A percentile compares a stretch with the other conserved stretches of the same genome.
Evolutionary conservation across 257 asterid species (phyloP).

Genomic region (Eustoma russellianum): DNA sequence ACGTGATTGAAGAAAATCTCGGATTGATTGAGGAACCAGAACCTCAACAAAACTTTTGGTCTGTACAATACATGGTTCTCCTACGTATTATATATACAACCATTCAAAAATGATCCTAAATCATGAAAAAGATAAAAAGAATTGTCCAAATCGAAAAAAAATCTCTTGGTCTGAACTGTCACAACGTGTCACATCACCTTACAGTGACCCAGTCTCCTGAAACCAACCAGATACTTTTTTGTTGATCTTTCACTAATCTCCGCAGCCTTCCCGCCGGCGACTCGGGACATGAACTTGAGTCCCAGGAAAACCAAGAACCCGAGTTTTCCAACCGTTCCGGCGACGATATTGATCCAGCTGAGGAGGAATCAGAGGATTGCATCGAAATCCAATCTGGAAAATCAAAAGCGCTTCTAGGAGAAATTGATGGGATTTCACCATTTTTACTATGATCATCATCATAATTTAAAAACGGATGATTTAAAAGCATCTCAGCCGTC

Average conservation of each 20-base stretch:
- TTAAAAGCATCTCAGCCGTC: conserved; percentile 93
- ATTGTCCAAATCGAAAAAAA: no score
- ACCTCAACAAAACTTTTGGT: no score
- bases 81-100: no score
- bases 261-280: conserved; percentile 37
- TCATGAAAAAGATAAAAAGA: no score
- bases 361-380: no score
- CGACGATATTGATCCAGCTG: conserved; percentile 17
- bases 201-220: conserved; percentile 59
- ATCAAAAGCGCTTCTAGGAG: conserved; percentile 67
- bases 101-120: no score
- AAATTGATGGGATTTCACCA: conserved; percentile 11
- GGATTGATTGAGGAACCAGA: no score
- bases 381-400: conserved; percentile 54
- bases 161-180: no score
- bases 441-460: conserved; percentile 9
- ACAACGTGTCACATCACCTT: no score
- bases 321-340: conserved; percentile 24
- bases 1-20: no score
- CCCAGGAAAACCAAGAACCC: no score
- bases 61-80: no score
- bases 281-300: conserved; percentile 12
- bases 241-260: conserved; percentile 15
- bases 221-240: conserved; percentile 36
- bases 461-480: conserved; percentile 51